Evolutionary conservation across 163 green algal species (phyloP), one percentile per base, ranked within the genome.

Genomic region (Prototheca wickerhamii): DNA sequence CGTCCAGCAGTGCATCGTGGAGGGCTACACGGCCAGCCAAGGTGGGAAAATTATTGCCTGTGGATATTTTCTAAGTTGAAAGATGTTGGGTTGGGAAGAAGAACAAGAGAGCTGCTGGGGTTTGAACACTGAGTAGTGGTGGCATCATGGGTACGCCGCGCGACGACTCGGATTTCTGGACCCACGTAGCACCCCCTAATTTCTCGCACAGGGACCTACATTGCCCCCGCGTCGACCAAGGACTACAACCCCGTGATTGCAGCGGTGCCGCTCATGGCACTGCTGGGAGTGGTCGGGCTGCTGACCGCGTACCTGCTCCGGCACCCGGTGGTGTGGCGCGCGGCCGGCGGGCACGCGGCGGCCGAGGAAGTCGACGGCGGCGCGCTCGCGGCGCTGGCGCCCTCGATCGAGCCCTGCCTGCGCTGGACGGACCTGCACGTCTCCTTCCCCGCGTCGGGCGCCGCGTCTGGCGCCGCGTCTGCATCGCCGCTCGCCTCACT

Each of bases 241-340:
- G 37, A 70, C 51, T 75, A 70, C 63, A 57, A 62, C 32, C 40
- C 65, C 25, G 46, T 78, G 4, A 58, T 78, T 15, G 60, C 70
- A 1, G 59, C 64, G 12, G 31, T 73, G 21, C 70, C 70, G 20
- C 26, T 77, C 17, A 56, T 77, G 28, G 70, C 40, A 3, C 61
- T 77, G 59, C 12, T 77, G n/a, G 51, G 35, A 15, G 12, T 65
- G 18, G 55, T 40, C 28, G 20, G 23, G 23, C 12, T 74, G 50
- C 33, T 60, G 4, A 23, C 20, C 21, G 29, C 20, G 12, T 33
- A 61, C 37, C 25, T 69, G 37, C 30, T 61, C 21, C 10, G 25
- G 15, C 21, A 56, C 34, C 58, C 29, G 6, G 12, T 25, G 10
- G 31, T 64, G 25, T 64, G 31, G 26, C 31, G 20, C 8, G 6